Evolutionary conservation across 805 yeast genomes (phyloP).

Genomic region (Zygosaccharomyces bisporus): DNA sequence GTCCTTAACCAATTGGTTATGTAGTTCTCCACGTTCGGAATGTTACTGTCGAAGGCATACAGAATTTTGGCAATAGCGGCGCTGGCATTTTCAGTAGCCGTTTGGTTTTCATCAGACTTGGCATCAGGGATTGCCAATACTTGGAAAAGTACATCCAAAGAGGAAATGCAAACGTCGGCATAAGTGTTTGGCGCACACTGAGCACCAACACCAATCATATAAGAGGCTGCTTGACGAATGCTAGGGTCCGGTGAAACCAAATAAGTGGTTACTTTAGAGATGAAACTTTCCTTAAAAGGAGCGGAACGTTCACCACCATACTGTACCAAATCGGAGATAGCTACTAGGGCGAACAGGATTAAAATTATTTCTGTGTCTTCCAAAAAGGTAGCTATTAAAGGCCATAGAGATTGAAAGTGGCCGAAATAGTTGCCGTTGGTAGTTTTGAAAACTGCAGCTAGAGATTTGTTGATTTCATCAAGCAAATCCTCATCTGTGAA

Average conservation of each 20-base stretch:
- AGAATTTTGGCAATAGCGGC: constrained; percentile 82
- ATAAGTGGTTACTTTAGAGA: constrained; percentile 60
- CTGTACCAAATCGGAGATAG: constrained; percentile 77
- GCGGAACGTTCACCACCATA: constrained; percentile 67
- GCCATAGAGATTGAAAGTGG: constrained; percentile 60
- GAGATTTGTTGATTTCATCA: constrained; percentile 76
- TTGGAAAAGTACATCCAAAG: constrained; percentile 72
- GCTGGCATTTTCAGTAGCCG: constrained; percentile 83
- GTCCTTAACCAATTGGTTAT: constrained; percentile 74
- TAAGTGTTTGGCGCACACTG: constrained; percentile 68
- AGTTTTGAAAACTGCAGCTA: constrained; percentile 66
- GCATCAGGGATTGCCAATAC: constrained; percentile 76
- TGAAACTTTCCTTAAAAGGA: constrained; percentile 60
- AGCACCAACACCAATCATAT: constrained; percentile 81
- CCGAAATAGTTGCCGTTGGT: constrained; percentile 56
- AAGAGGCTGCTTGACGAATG: constrained; percentile 83
- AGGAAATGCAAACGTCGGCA: constrained; percentile 58
- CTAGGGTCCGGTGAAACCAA: constrained; percentile 63
- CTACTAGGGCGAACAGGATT: constrained; percentile 73
- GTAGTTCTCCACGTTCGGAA: constrained; percentile 61
- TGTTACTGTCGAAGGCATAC: constrained; percentile 52
- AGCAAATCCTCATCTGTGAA: constrained; percentile 84
- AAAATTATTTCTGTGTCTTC: constrained; percentile 64
- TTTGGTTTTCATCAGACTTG: constrained; percentile 74
- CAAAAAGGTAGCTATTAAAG: constrained; percentile 55